Evolutionary conservation across 179 eudicot genomes (phyloP), one percentile per base, ranked within the genome.

Genomic region (Heliamphora pulchella): DNA sequence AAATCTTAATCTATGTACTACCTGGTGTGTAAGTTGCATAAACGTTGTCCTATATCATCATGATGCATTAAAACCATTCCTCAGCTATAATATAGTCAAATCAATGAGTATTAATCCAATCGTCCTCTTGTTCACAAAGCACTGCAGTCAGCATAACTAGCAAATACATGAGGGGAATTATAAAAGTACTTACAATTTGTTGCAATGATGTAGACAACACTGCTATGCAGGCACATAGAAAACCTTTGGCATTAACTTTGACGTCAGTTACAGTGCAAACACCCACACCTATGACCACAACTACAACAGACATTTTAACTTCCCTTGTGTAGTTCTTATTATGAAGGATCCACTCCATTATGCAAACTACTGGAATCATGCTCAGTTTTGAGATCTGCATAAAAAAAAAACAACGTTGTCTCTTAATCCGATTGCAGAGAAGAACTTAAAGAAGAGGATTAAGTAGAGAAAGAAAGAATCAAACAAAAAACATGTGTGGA

Each of bases 191-290:
- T 76, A 91, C 96, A 87, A 90, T 91, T 83, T 91, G 96, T 76
- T 91, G 96, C 83, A 91, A 81, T 57, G 96, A 91, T 71, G 96
- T 91, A n/a, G 88, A 85, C n/a, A 91, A 59, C 57, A 91, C 96
- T 65, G 92, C 93, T 70, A 90, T 86, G 69, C 87, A 81, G 64
- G 96, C 96, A 84, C 96, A 91, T 13, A 91, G 20, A 81, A 91
- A 91, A 72, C 96, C 96, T 85, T 90, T 91, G 79, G 88, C 89
- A 80, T 91, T 91, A 75, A 91, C 91, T 82, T 91, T 91, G 66
- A 91, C 93, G 39, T 91, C 93, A 71, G 96, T 91, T 18, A 91
- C 89, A 18, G 96, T 91, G 91, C 96, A 91, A 74, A 91, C 93
- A 44, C 96, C 96, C 22, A 91, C 96, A 71, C 96, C 96, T 54